Conservation (phyloP, 1,139 yeast species). For the Taphrina populina region DNA sequence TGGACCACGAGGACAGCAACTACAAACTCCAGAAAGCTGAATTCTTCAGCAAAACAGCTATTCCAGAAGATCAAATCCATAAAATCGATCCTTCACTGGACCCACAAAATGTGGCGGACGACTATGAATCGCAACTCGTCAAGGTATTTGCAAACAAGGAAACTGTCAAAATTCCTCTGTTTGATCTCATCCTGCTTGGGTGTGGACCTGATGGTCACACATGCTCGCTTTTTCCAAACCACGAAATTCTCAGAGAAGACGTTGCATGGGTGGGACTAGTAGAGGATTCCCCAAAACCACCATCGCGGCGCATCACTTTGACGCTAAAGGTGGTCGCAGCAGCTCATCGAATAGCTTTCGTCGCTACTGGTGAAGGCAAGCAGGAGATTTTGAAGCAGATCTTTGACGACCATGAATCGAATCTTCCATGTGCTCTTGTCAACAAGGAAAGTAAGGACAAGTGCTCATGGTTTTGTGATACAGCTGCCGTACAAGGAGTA, state of each 20-base stretch:
- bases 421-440: constrained; percentile 88
- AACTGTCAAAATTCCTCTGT: constrained; percentile 87
- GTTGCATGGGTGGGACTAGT: constrained; percentile 97
- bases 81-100: constrained; percentile 82
- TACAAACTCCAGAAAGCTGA: constrained; percentile 84
- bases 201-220: constrained; percentile 99
- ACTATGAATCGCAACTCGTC: constrained; percentile 79
- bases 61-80: constrained; percentile 61
- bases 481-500: constrained; percentile 62
- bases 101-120: constrained; percentile 93
- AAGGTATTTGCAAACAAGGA: constrained; percentile 86
- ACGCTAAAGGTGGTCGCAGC: constrained; percentile 95
- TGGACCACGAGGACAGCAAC: constrained; percentile 77
- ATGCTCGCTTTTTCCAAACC: constrained; percentile 91
- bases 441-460: constrained; percentile 96
- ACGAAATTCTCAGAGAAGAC: constrained; percentile 81
- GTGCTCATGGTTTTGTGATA: constrained; percentile 97
- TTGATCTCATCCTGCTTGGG: constrained; percentile 84
- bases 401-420: constrained; percentile 97
- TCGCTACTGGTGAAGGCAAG: constrained; percentile 62
- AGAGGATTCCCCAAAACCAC: constrained; percentile 88
- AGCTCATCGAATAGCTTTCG: constrained; percentile 51
- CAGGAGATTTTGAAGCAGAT: constrained; percentile 90
- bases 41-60: constrained; percentile 65
- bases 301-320: constrained; percentile 80